Base-by-base conservation (phyloP, 495 filamentous ascomycete genomes). In the Pyrenula aspistea region DNA sequence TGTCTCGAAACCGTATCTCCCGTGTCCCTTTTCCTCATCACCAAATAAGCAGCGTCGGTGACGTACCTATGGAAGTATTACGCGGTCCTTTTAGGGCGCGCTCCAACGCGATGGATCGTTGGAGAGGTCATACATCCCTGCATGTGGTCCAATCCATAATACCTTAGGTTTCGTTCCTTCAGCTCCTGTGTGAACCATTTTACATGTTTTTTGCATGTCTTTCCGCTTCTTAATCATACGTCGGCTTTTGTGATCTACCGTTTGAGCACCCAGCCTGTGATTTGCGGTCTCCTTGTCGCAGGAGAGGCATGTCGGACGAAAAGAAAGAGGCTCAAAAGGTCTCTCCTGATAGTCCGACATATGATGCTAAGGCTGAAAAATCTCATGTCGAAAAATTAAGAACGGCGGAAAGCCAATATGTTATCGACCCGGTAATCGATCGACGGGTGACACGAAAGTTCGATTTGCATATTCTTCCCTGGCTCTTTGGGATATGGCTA, bases 401-500 rank as follows among this genome's bases (percentile, higher is more conserved):
- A 15, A 42, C 8, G 8, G 31, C 31, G 15, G 31, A 42, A 15
- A 15, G 31, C 31, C 31, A 42, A 15, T 42, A 42, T 42, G 15
- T 8, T 15, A 52, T 52, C 20, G 50, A 24, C 50, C 50, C 50
- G 22, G 20, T 24, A 8, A 52, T 52, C 8, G 50, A 52, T 15
- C 31, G 31, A 42, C 31, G 31, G 8, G 31, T 52, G 10, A 20
- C 50, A 52, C 50, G 50, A 52, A 24, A 52, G 19, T 52, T 52
- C 54, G 74, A 74, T 60, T 50, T 60, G 19, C 70, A 71, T 53
- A 68, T 77, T 53, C 54, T 78, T 53, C 75, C 75, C 12, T 78
- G 69, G 75, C 68, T 78, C 8, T 78, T 77, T 57, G 67, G 67
- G 3, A 67, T 79, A 56, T 79, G 73, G 73, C 57, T 61, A 54